Conservation (phyloP, 2,329 filamentous ascomycete species). For the Aspergillus aculeatus region DNA sequence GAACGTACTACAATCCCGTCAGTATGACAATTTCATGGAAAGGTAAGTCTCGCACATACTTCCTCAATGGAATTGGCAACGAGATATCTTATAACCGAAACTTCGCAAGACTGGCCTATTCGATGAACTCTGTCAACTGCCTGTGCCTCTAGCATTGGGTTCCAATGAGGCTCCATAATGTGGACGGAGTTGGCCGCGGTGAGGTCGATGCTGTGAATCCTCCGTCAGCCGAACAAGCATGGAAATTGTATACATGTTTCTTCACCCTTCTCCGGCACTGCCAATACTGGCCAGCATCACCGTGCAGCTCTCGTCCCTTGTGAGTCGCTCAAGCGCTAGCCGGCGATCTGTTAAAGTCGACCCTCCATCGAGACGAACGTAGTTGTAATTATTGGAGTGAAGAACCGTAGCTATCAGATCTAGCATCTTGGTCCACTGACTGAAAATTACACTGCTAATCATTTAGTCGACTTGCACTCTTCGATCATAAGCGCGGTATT, state of each 20-base stretch:
- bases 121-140: slow-evolving; percentile 84
- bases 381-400: background rate
- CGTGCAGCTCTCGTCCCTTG: background rate
- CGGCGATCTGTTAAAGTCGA: background rate
- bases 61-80: slow-evolving; percentile 53
- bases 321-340: background rate
- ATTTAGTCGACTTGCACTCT: background rate
- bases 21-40: no score
- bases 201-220: slow-evolving; percentile 7
- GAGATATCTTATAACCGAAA: slow-evolving; percentile 75
- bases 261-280: slow-evolving; percentile 9
- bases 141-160: slow-evolving; percentile 83
- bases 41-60: no score
- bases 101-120: slow-evolving; percentile 75
- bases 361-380: slow-evolving; percentile 6
- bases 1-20: no score
- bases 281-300: slow-evolving; percentile 11
- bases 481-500: no score
- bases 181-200: slow-evolving; percentile 14
- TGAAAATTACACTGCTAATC: slow-evolving; percentile 7
- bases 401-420: slow-evolving; percentile 1
- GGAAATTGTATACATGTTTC: background rate
- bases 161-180: slow-evolving; percentile 93
- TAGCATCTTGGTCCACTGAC: slow-evolving; percentile 11
- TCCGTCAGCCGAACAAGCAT: no score